Percentiles rank a stretch among this genome's conserved stretches.
phyloP scores from a whole-genome alignment of 768 basidiomycete species.

The Suillus cothurnatus region DNA sequence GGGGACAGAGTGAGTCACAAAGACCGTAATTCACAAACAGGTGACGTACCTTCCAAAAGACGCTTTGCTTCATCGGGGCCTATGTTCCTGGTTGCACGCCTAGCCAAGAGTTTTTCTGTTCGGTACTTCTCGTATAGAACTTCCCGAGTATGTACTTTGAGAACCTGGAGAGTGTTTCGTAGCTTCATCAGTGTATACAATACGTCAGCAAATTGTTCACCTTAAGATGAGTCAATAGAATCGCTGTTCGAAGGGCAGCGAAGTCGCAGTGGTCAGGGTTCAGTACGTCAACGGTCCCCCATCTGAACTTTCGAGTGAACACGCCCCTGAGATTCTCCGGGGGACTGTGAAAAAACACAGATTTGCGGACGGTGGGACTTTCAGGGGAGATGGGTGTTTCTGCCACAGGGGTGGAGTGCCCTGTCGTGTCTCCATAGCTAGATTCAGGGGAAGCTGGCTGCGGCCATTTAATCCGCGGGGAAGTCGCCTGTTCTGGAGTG shows the following conservation, averaged over 20 bases:
- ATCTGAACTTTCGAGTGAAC: slow-evolving; percentile 79
- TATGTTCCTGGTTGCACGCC: slow-evolving; percentile 80
- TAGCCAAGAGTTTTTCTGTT: slow-evolving; percentile 86
- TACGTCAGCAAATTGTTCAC: slow-evolving; percentile 44
- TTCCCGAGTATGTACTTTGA: slow-evolving; percentile 84
- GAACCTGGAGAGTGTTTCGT: slow-evolving; percentile 49
- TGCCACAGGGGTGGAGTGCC: slow-evolving; percentile 19
- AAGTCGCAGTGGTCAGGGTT: slow-evolving; percentile 89
- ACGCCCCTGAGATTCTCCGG: slow-evolving; percentile 73
- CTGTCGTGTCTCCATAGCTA: slow-evolving; percentile 21
- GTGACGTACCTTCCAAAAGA: slow-evolving; percentile 65
- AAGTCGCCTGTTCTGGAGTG: slow-evolving; percentile 60
- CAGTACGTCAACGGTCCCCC: slow-evolving; percentile 89
- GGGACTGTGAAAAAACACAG: slow-evolving; percentile 43
- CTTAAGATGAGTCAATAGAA: slow-evolving; percentile 85
- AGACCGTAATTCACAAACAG: slow-evolving; percentile 7
- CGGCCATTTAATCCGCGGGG: slow-evolving; percentile 32
- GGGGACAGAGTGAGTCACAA: slow-evolving; percentile 24
- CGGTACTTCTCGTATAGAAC: slow-evolving; percentile 93
- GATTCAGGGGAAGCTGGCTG: slow-evolving; percentile 25
- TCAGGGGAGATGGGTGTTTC: slow-evolving; percentile 39
- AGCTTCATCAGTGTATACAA: slow-evolving; percentile 8
- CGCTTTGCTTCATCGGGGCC: slow-evolving; percentile 73
- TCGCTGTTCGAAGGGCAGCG: slow-evolving; percentile 77
- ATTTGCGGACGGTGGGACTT: slow-evolving; percentile 40